Evolutionary conservation across 192 early-diverging fungal species (phyloP).

Genomic region (Backusella morwellensis): DNA sequence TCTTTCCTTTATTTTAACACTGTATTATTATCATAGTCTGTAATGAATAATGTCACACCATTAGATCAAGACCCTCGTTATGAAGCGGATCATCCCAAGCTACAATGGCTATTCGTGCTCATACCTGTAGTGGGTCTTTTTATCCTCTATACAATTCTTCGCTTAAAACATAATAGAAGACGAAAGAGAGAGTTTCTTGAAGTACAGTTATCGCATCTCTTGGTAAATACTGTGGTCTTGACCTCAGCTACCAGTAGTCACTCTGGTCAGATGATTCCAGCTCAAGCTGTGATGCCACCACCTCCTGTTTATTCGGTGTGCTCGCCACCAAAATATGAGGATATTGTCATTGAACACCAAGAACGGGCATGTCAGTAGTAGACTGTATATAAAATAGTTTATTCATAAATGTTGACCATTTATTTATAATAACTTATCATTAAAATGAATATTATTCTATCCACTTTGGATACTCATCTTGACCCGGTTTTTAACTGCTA

Average conservation of each 20-base stretch:
- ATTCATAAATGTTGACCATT: no score
- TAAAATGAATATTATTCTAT: no score
- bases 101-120: background rate
- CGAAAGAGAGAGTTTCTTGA: background rate
- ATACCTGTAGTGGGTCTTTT: conserved; percentile 4
- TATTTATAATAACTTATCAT: no score
- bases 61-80: background rate
- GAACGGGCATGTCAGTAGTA: background rate
- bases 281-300: background rate
- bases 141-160: background rate
- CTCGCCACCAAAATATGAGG: conserved; percentile 7
- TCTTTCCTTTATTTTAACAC: background rate
- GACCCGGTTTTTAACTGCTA: no score
- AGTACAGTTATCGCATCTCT: background rate
- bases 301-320: conserved; percentile 6
- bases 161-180: background rate
- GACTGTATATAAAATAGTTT: no score
- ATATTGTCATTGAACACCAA: background rate
- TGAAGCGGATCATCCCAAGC: background rate
- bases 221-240: background rate
- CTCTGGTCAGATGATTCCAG: background rate
- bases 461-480: no score
- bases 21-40: no score
- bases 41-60: background rate
- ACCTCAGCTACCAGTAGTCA: background rate